These are phyloP conservation scores for Fusarium compactum DNA, from an alignment of 2,329 filamentous ascomycete genomes.

Conservation along the genomic window DNA sequence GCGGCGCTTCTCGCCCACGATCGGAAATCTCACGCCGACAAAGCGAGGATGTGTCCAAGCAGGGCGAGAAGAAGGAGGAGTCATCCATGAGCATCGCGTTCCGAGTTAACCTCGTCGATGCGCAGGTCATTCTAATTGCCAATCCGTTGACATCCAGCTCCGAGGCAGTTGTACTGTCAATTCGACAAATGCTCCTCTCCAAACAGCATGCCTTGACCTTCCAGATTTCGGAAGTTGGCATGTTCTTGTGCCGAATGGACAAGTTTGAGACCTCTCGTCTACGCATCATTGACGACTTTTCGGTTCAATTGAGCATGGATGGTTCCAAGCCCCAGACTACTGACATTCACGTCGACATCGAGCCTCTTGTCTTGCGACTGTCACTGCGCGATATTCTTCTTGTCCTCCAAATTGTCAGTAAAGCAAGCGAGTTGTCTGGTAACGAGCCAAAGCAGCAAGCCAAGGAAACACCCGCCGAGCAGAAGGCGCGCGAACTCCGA, in stretches of 20 bases:
- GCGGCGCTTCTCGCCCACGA: slow-evolving; percentile 49
- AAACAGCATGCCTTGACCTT: slow-evolving; percentile 95
- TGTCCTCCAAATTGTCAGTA: slow-evolving; percentile 90
- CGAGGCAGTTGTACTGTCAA: slow-evolving; percentile 94
- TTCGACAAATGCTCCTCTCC: slow-evolving; percentile 91
- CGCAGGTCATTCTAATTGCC: slow-evolving; percentile 95
- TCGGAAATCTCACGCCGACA: slow-evolving; percentile 48
- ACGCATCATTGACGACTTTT: slow-evolving; percentile 96
- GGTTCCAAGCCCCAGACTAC: slow-evolving; percentile 71
- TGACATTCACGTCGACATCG: slow-evolving; percentile 87
- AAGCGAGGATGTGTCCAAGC: slow-evolving; percentile 35
- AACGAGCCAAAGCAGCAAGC: slow-evolving; percentile 63
- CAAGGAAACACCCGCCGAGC: slow-evolving; percentile 58
- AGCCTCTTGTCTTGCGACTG: slow-evolving; percentile 89
- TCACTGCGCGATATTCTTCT: slow-evolving; percentile 95
- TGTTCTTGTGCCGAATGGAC: slow-evolving; percentile 99
- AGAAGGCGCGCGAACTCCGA: slow-evolving; percentile 67
- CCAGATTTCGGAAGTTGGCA: slow-evolving; percentile 92
- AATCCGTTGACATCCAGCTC: slow-evolving; percentile 91
- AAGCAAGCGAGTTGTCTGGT: slow-evolving; percentile 88
- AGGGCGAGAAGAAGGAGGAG: slow-evolving; percentile 41
- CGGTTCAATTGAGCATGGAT: slow-evolving; percentile 89
- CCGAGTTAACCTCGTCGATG: slow-evolving; percentile 93
- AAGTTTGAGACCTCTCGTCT: slow-evolving; percentile 91
- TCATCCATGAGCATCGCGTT: slow-evolving; percentile 81